Evolutionary conservation across 2,329 filamentous ascomycete species (phyloP).

Genomic region (Knoxdaviesia capensis): DNA sequence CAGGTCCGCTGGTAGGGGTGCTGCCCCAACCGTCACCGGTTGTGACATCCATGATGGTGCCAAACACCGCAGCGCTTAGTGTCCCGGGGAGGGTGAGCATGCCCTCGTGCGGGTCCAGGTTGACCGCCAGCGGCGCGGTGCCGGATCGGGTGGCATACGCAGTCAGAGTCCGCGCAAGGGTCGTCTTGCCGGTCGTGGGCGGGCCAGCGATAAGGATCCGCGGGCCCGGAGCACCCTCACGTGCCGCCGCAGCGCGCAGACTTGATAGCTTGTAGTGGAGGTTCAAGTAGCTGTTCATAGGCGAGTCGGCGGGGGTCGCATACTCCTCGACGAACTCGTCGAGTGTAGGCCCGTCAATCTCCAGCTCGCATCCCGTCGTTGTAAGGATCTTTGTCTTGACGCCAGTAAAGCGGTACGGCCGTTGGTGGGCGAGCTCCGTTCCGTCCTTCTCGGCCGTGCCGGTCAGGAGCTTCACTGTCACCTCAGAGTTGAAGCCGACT

Average conservation of each 20-base stretch:
- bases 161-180: slow-evolving; percentile 53
- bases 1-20: slow-evolving; percentile 79
- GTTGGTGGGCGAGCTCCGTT: slow-evolving; percentile 69
- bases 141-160: slow-evolving; percentile 60
- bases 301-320: slow-evolving; percentile 53
- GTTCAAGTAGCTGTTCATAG: slow-evolving; percentile 63
- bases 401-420: slow-evolving; percentile 62
- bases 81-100: slow-evolving; percentile 63
- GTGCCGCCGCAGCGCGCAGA: slow-evolving; percentile 40
- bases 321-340: slow-evolving; percentile 39
- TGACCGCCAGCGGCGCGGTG: slow-evolving; percentile 62
- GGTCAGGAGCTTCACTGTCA: slow-evolving; percentile 41
- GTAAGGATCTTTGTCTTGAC: slow-evolving; percentile 78
- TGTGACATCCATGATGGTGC: slow-evolving; percentile 65
- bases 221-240: slow-evolving; percentile 37
- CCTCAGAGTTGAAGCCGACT: slow-evolving; percentile 27
- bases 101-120: slow-evolving; percentile 65
- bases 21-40: slow-evolving; percentile 71
- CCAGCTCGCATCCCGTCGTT: slow-evolving; percentile 75
- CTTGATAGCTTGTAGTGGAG: slow-evolving; percentile 72
- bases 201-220: slow-evolving; percentile 71
- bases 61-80: slow-evolving; percentile 69
- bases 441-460: slow-evolving; percentile 90
- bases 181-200: slow-evolving; percentile 66
- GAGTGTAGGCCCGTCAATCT: slow-evolving; percentile 44